Evolutionary conservation across 805 yeast genomes (phyloP).

Genomic region (Saccharomyces paradoxus): DNA sequence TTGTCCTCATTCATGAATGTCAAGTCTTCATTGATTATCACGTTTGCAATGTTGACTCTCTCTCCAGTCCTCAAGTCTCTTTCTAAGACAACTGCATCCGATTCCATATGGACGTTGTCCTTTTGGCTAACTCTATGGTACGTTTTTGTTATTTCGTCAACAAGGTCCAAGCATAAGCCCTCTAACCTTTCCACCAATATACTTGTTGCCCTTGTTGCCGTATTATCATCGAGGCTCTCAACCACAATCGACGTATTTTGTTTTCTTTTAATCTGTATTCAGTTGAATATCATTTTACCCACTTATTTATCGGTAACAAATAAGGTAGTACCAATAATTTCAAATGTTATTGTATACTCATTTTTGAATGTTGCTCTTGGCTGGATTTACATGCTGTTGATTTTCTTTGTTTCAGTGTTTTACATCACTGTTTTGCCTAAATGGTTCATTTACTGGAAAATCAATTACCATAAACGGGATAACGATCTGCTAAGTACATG

Average conservation of each 20-base stretch:
- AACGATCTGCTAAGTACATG: conserved; percentile 13
- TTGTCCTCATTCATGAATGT: conserved; percentile 27
- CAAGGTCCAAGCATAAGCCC: conserved; percentile 5
- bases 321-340: conserved; percentile 10
- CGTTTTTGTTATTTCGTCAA: conserved; percentile 30
- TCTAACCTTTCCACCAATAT: conserved; percentile 73
- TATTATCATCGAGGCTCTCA: conserved; percentile 77
- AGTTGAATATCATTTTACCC: conserved; percentile 28
- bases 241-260: conserved; percentile 74
- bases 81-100: conserved; percentile 82
- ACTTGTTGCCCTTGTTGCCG: conserved; percentile 77
- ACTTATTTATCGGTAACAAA: conserved; percentile 11
- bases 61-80: conserved; percentile 87
- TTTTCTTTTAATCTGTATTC: conserved; percentile 50
- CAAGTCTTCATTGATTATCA: conserved; percentile 62
- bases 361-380: conserved; percentile 19
- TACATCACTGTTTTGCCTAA: conserved; percentile 21
- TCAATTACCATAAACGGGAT: conserved; percentile 15
- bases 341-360: conserved; percentile 19
- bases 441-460: conserved; percentile 28
- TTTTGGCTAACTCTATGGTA: conserved; percentile 70
- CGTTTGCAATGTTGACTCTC: conserved; percentile 62
- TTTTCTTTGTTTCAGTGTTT: conserved; percentile 12
- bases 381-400: conserved; percentile 14
- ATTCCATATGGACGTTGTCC: conserved; percentile 89